Base-by-base conservation (phyloP, 2,329 filamentous ascomycete species). In the Arthrobotrys pseudoclavata region DNA sequence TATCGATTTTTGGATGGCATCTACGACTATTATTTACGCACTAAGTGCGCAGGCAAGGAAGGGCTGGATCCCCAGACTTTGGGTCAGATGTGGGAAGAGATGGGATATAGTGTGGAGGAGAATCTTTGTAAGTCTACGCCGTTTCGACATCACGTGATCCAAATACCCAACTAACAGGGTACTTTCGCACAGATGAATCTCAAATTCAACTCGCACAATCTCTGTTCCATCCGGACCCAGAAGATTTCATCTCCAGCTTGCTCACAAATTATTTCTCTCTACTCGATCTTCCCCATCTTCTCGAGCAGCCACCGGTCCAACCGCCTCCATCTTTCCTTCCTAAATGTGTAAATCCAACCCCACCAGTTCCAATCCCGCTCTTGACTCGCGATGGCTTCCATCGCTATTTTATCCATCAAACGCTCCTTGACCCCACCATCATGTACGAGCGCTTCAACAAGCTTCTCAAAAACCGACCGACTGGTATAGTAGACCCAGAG, bases 61-160 rank as follows among this genome's bases (percentile, higher is more conserved):
- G 72, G 72, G 10, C 24, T 76, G 7, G 72, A 76, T 52, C 72
- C 72, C 4, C 60, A 76, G n/a, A 76, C 72, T 13, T 26, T 76
- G 20, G 72, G 72, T 20, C 72, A 70, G n/a, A 60, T 76, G 66
- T 76, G 72, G 72, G 72, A 76, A 37, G 72, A 76, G 20, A 76
- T 76, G 72, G 72, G 72, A 18, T 76, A 70, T n/a, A 45, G 12
- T 1, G 66, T 76, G 13, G 72, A 76, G 45, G 72, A 76, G 20
- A 76, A 76, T 26, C 72, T 76, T 26, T 76, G 72, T 76, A 76
- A 76, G 72, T 37, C 53, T 24, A 22, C 12, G 15, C 2, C 15
- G 0, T 31, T 13, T 6, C 22, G 4, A 20, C 13, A 12, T 3
- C 7, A 12, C 26, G 18, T 66, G 10, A 9, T 7, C 22, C 6